Percentiles rank a stretch among this genome's conserved stretches.
Conservation (phyloP, 75 land plant species). For the Isoetes taiwanensis region DNA sequence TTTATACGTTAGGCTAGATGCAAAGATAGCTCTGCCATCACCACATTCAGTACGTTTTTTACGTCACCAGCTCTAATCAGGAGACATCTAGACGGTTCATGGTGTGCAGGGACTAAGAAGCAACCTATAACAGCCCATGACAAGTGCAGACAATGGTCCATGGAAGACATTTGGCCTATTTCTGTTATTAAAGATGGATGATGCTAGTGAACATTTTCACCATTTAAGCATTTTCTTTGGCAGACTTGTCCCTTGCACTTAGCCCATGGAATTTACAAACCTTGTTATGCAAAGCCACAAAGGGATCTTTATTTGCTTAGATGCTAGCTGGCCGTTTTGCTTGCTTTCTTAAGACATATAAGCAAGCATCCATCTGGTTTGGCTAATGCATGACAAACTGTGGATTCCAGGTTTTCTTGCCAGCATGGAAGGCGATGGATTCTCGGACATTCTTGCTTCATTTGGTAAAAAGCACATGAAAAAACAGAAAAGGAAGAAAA, state of each 20-base stretch:
- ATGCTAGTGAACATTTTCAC: too few relatives aligned
- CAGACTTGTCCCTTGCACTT: background rate
- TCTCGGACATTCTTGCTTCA: slow-evolving; percentile 34
- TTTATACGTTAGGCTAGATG: too few relatives aligned
- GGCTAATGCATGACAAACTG: background rate
- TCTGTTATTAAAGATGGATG: too few relatives aligned
- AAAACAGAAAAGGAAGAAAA: slow-evolving; percentile 19
- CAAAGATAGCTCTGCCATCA: too few relatives aligned
- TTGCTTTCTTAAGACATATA: background rate
- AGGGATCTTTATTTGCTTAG: background rate
- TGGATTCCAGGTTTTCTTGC: slow-evolving; percentile 48
- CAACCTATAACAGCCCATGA: too few relatives aligned
- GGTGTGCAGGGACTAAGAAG: too few relatives aligned
- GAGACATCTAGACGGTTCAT: too few relatives aligned
- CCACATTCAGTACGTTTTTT: too few relatives aligned
- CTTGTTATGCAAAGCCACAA: background rate
- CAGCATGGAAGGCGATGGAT: slow-evolving; percentile 33
- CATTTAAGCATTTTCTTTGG: background rate
- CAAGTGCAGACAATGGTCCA: too few relatives aligned
- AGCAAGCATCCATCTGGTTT: background rate
- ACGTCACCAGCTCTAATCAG: too few relatives aligned
- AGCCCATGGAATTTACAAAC: background rate
- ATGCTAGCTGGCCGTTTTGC: background rate
- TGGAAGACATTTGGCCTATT: too few relatives aligned
- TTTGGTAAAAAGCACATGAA: slow-evolving; percentile 24